These are phyloP conservation scores for Rubia balearica DNA, from an alignment of 305 asterid genomes.

Conservation along the genomic window DNA sequence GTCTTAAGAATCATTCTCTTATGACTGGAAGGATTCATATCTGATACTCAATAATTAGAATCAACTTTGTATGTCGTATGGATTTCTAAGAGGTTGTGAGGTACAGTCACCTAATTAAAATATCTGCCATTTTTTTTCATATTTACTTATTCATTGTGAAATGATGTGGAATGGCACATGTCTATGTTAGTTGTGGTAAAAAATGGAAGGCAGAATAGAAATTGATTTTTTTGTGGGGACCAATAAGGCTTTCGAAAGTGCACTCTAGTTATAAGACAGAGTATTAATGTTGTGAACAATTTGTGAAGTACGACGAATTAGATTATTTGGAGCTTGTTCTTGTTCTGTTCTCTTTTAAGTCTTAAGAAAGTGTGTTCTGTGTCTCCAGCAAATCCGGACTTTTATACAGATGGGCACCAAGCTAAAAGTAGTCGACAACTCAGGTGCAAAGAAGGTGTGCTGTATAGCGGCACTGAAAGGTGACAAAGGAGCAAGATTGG, in stretches of 20 bases:
- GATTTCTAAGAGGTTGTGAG: background rate
- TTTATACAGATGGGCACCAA: constrained; percentile 88
- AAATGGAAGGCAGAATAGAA: background rate
- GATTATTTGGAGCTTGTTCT: background rate
- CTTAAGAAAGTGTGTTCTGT: constrained; percentile 10
- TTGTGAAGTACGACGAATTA: no score
- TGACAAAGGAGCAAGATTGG: constrained; percentile 81
- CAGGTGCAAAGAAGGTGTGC: constrained; percentile 77
- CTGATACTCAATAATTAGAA: background rate
- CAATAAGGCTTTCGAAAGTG: background rate
- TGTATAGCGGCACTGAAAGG: constrained; percentile 89
- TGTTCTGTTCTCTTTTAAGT: constrained; percentile 2
- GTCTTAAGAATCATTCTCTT: background rate
- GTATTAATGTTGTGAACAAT: background rate
- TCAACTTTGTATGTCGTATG: background rate
- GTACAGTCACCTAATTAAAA: background rate
- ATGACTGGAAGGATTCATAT: background rate
- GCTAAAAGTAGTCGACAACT: constrained; percentile 85
- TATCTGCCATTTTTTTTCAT: background rate
- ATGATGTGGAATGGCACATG: background rate
- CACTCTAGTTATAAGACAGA: background rate
- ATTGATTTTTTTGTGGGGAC: background rate
- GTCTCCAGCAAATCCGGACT: constrained; percentile 62
- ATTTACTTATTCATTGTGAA: background rate
- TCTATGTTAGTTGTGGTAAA: no score